Percentiles rank a stretch among this genome's conserved stretches.
Evolutionary conservation across 2,329 filamentous ascomycete species (phyloP).

Genomic region (Pseudogymnoascus sp.): DNA sequence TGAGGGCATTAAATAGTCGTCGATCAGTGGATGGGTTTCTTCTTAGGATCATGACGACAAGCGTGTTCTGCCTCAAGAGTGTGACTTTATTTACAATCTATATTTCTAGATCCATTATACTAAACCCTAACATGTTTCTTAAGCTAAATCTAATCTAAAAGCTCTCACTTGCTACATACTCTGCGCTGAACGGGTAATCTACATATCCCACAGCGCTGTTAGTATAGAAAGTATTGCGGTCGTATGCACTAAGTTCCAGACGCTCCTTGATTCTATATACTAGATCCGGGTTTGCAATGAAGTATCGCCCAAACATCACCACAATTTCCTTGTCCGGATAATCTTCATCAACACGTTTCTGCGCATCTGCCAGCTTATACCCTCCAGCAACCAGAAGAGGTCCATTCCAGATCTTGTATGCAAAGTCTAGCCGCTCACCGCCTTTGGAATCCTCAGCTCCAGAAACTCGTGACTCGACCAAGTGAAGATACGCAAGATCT

Average conservation of each 20-base stretch:
- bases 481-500: slow-evolving; percentile 42
- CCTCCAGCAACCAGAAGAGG: slow-evolving; percentile 43
- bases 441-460: slow-evolving; percentile 21
- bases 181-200: slow-evolving; percentile 18
- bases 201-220: slow-evolving; percentile 23
- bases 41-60: not conserved
- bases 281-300: slow-evolving; percentile 39
- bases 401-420: slow-evolving; percentile 36
- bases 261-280: not conserved
- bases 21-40: no score
- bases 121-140: not conserved
- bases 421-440: slow-evolving; percentile 21
- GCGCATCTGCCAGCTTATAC: slow-evolving; percentile 32
- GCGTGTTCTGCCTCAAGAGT: not conserved
- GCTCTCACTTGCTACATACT: not conserved
- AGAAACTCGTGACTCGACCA: slow-evolving; percentile 44
- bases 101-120: not conserved
- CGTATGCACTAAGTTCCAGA: slow-evolving; percentile 13
- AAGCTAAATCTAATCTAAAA: not conserved
- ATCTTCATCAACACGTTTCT: slow-evolving; percentile 25
- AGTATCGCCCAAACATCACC: slow-evolving; percentile 36
- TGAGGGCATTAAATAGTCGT: not conserved
- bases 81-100: not conserved
- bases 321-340: slow-evolving; percentile 28
- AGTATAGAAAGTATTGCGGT: slow-evolving; percentile 17